Conservation (phyloP, 192 early-diverging fungal species). For the Thamnidium elegans region DNA sequence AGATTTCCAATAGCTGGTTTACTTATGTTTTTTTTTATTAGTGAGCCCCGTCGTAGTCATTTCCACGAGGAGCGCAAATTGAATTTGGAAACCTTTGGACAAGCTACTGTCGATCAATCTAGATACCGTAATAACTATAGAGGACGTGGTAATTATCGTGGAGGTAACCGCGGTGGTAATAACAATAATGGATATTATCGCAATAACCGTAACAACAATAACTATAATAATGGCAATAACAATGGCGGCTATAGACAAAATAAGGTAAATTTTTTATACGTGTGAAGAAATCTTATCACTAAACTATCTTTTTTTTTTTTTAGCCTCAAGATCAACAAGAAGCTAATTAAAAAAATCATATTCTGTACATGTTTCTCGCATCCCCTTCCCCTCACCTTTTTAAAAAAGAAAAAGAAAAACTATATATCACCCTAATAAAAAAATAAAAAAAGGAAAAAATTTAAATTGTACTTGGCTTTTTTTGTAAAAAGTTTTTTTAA, state of each 20-base stretch:
- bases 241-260: background rate
- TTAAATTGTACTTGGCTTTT: too few species aligned
- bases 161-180: conserved; percentile 30
- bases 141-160: conserved; percentile 52
- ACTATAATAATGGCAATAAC: background rate
- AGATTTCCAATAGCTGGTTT: background rate
- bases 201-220: conserved; percentile 6
- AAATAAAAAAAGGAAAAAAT: too few species aligned
- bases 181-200: conserved; percentile 1
- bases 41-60: conserved; percentile 65
- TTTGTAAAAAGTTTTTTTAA: too few species aligned
- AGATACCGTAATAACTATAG: conserved; percentile 55
- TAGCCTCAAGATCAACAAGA: too few species aligned
- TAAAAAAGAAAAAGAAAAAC: too few species aligned
- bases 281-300: too few species aligned
- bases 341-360: too few species aligned
- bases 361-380: too few species aligned
- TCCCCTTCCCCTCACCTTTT: too few species aligned
- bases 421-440: too few species aligned
- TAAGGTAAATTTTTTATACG: background rate
- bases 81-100: conserved; percentile 98
- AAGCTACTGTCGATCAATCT: conserved; percentile 67
- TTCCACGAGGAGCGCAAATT: conserved; percentile 83
- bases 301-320: too few species aligned
- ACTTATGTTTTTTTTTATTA: background rate